Evolutionary conservation across 2,329 filamentous ascomycete genomes (phyloP), one percentile per base, ranked within the genome.

Genomic region (Penicillium janthinellum): DNA sequence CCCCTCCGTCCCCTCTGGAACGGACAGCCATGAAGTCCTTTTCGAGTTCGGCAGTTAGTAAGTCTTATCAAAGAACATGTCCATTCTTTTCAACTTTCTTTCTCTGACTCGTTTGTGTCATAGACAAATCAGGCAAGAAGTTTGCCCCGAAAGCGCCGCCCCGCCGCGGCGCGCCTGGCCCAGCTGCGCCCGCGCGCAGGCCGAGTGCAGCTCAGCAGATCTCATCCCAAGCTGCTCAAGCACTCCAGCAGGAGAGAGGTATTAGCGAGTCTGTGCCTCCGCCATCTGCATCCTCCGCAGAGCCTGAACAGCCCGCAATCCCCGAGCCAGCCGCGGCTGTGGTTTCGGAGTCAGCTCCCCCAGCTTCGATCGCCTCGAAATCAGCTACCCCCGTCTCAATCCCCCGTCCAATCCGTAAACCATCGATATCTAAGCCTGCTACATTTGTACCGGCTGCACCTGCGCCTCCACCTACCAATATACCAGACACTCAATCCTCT

Each of bases 81-180:
- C 1, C 0, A 6, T 20, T 12, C 6, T 6, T 25, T 12, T 10
- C 20, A n/a, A 7, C 20, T 47, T 35, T 44, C 11, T n/a, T 41
- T n/a, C 41, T 53, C 64, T 65, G 49, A 67, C 49, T 37, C 8
- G 11, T 47, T 38, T 57, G 31, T 55, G 53, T 39, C 62, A 8
- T 59, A 78, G 81, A 77, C 67, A 88, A 90, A 81, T 88, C 89
- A 78, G 83, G 88, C 75, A 90, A 90, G 78, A 90, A 90, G 77
- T 91, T 92, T 78, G 90, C 90, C 73, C 89, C 89, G 47, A 91
- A 90, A 78, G 84, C 85, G 64, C 85, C 84, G 37, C 80, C 82
- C 64, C 84, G 87, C 70, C 81, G 83, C 59, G 78, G 82, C 62
- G 79, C 80, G 64, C 77, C 76, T 58, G 64, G 67, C 49, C 38